A percentile compares a stretch with the other conserved stretches of the same genome.
Evolutionary conservation across 139 green algal species (phyloP).

Genomic region (Coccomyxa sp.): DNA sequence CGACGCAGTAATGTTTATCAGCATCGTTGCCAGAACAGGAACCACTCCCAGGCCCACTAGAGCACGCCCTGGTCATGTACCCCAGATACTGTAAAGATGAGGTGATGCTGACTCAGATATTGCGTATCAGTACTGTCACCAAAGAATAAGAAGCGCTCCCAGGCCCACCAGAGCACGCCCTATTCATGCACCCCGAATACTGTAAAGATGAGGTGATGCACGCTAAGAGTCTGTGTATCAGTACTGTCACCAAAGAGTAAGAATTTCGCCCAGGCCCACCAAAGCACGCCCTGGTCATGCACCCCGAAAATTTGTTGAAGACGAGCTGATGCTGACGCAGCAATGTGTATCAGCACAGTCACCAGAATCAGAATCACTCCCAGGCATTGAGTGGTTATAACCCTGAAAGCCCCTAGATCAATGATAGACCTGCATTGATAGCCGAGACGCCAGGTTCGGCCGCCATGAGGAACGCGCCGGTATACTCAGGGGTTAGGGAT

Average conservation of each 20-base stretch:
- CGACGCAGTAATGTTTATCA: not conserved
- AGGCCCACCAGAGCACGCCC: slow-evolving; percentile 49
- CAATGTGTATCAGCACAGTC: slow-evolving; percentile 61
- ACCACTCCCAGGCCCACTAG: not conserved
- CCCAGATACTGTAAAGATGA: not conserved
- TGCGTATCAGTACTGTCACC: slow-evolving; percentile 57
- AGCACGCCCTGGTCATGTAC: not conserved
- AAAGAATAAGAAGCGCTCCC: slow-evolving; percentile 47
- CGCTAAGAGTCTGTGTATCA: not conserved
- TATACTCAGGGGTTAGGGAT: too few relatives aligned
- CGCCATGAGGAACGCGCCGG: too few relatives aligned
- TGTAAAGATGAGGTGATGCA: not conserved
- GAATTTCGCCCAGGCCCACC: not conserved
- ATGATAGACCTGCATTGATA: too few relatives aligned
- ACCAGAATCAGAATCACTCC: slow-evolving; percentile 53
- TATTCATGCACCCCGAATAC: slow-evolving; percentile 18
- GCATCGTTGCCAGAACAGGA: not conserved
- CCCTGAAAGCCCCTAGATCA: too few relatives aligned
- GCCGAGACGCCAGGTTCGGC: too few relatives aligned
- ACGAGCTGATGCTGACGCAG: slow-evolving; percentile 28
- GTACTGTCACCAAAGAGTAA: not conserved
- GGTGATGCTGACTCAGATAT: slow-evolving; percentile 39
- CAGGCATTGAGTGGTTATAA: slow-evolving; percentile 17
- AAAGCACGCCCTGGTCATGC: not conserved
- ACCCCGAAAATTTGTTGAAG: not conserved